phyloP scores from a whole-genome alignment of 2,329 filamentous ascomycete species.

The Rachicladosporium sp. region DNA sequence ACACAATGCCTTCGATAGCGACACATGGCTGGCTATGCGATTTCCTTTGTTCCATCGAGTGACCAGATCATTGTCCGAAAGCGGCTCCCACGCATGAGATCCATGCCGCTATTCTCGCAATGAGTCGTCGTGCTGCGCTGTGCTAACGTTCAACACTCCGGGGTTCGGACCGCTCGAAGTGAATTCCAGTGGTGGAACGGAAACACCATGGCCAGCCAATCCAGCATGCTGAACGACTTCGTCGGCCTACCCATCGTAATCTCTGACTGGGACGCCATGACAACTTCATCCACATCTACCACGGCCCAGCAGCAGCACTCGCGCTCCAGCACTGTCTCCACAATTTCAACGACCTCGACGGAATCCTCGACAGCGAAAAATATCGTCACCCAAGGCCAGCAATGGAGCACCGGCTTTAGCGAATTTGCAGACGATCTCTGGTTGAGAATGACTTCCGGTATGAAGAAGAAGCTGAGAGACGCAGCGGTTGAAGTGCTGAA shows the following conservation, averaged over 20 bases:
- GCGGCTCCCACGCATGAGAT: too few relatives aligned
- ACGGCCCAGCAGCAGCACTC: neutral
- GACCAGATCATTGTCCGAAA: too few relatives aligned
- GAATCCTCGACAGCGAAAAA: conserved; percentile 1
- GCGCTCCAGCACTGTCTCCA: neutral
- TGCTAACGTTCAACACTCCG: too few relatives aligned
- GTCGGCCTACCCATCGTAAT: conserved; percentile 16
- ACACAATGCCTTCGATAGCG: too few relatives aligned
- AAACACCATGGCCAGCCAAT: conserved; percentile 1
- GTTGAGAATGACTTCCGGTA: conserved; percentile 9
- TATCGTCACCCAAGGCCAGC: too few relatives aligned
- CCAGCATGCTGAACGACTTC: conserved; percentile 11
- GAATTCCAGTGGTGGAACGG: too few relatives aligned
- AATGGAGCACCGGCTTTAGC: conserved; percentile 8
- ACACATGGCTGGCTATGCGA: too few relatives aligned
- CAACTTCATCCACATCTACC: neutral
- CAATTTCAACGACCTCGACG: neutral
- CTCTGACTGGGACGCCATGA: conserved; percentile 11
- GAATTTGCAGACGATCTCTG: conserved; percentile 11
- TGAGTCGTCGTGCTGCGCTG: too few relatives aligned
- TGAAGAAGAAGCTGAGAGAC: conserved; percentile 17
- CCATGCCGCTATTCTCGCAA: too few relatives aligned
- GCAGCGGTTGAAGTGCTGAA: conserved; percentile 17
- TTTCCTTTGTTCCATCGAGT: too few relatives aligned
- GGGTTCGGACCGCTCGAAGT: too few relatives aligned